Base-by-base conservation (phyloP, 148 eudicot genomes). In the Rhododendron vialii region DNA sequence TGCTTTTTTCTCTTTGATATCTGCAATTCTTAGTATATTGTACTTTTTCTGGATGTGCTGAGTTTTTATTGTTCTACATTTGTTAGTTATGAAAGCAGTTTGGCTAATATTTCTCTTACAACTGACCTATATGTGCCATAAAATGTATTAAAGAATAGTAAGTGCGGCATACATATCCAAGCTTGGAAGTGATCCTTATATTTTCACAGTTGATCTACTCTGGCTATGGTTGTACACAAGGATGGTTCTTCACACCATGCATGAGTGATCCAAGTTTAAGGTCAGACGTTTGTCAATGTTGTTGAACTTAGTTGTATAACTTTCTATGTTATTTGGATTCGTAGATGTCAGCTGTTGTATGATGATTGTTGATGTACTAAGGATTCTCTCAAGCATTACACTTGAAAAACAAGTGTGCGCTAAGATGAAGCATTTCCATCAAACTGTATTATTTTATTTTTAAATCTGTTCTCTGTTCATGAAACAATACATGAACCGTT, bases 161-260 rank as follows among this genome's bases (percentile, higher is more conserved):
- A 84, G 35, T 84, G 4, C 26, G 26, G 35, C 78, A 9, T 84
- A 69, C 82, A 36, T 51, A 50, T 71, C n/a, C 71, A 48, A 20
- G 59, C 43, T 36, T 26, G 84, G 10, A 65, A 65, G 79, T 20
- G 82, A 71, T 78, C 26, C 28, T 84, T 80, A 47, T 50, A 14
- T 55, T 84, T 79, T 84, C 33, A 73, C 89, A 96, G 99, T 84
- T 96, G 85, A 96, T 96, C 85, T 96, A 96, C 87, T 95, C 98
- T 69, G 95, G 99, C 81, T 96, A 93, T 86, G 91, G 95, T 89
- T 96, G 99, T 89, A 93, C 87, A 78, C 99, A 95, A 89, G 99
- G 98, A 48, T 95, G 99, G 98, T 96, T 95, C 88, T 93, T 90
- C 91, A 96, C 99, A 18, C 98, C 98, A 81, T 96, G 99, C 90